Conservation (phyloP, 306 rosid genomes). For the Vigna hirtella region DNA sequence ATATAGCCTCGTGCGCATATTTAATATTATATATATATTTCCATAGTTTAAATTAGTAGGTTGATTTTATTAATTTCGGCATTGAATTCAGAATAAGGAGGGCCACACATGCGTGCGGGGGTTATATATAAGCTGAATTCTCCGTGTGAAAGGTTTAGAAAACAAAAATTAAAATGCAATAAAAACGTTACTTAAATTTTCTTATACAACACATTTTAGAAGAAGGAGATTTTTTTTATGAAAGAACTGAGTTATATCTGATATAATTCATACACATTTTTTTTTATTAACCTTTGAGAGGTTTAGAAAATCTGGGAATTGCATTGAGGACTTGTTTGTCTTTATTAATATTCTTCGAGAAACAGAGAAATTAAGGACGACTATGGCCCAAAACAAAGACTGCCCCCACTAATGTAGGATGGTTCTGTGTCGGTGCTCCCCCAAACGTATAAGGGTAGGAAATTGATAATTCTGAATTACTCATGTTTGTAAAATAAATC, state of each 20-base stretch:
- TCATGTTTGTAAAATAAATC: constrained; percentile 1
- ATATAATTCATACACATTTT: no score
- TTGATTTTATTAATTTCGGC: neutral
- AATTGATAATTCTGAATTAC: neutral
- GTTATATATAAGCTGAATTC: no score
- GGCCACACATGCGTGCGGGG: neutral
- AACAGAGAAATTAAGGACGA: neutral
- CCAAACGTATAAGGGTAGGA: neutral
- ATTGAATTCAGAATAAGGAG: neutral
- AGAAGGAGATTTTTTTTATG: no score
- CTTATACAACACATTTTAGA: no score
- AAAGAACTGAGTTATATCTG: no score
- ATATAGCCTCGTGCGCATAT: neutral
- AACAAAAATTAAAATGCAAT: no score
- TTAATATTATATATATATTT: neutral
- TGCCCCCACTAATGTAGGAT: neutral
- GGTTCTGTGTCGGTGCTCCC: constrained; percentile 18
- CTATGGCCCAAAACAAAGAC: constrained; percentile 10
- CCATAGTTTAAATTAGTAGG: neutral
- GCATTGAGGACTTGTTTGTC: neutral
- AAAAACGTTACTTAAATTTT: no score
- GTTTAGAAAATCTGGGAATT: no score
- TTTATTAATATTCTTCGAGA: neutral
- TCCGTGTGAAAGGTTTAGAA: no score
- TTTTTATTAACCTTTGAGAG: no score